phyloP scores from a whole-genome alignment of 495 filamentous ascomycete genomes.

The Aspergillus saccharolyticus region DNA sequence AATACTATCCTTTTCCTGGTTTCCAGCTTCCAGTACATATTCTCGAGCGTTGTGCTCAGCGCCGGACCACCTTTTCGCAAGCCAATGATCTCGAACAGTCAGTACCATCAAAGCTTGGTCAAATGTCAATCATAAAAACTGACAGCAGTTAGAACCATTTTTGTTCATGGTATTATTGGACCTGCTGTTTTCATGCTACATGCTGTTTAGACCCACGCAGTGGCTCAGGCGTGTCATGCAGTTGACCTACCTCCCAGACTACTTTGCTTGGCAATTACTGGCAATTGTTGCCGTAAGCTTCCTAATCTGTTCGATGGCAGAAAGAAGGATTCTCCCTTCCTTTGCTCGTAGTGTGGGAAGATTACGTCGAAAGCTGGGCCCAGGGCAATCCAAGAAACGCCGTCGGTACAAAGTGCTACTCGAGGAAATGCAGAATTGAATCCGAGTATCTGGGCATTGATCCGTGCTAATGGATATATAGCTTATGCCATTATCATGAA shows the following conservation, averaged over 20 bases:
- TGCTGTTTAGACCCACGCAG: conserved; percentile 66
- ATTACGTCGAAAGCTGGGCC: conserved; percentile 49
- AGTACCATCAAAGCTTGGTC: conserved; percentile 22
- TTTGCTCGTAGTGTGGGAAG: conserved; percentile 65
- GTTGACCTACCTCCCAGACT: conserved; percentile 65
- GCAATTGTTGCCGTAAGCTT: conserved; percentile 64
- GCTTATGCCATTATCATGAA: background rate
- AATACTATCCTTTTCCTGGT: conserved; percentile 86
- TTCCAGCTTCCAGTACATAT: conserved; percentile 91
- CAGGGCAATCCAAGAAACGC: conserved; percentile 61
- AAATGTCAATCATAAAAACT: conserved; percentile 2
- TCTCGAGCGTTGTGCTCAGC: conserved; percentile 81
- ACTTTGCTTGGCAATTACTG: conserved; percentile 69
- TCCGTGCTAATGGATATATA: background rate
- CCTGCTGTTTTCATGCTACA: conserved; percentile 61
- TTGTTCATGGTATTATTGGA: conserved; percentile 68
- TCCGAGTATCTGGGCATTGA: background rate
- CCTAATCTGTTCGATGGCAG: conserved; percentile 59
- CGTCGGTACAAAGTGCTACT: conserved; percentile 82
- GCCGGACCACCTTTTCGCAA: conserved; percentile 86
- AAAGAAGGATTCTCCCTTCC: conserved; percentile 62
- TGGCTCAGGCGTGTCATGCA: conserved; percentile 76
- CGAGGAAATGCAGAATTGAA: conserved; percentile 54
- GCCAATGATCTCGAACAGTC: conserved; percentile 73
- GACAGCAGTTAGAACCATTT: conserved; percentile 60